Conservation (phyloP, 2,329 filamentous ascomycete genomes). For the Botrytis medusae region DNA sequence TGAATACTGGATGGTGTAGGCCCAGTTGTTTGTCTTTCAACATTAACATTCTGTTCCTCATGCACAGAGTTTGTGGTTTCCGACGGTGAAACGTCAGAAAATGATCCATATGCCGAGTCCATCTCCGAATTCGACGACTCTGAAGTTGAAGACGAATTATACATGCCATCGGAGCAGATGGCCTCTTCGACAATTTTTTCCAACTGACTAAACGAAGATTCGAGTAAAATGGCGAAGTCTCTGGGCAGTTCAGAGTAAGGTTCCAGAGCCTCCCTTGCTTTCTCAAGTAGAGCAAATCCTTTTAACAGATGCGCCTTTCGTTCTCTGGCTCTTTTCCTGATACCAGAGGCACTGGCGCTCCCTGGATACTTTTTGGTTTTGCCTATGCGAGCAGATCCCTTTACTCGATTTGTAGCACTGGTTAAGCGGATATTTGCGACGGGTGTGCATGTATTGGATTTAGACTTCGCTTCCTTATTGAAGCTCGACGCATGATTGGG, state of each 20-base stretch:
- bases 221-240: background rate
- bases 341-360: background rate
- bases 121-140: too few species aligned
- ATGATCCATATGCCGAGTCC: background rate
- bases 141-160: background rate
- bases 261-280: background rate
- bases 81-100: background rate
- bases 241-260: background rate
- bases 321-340: background rate
- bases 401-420: background rate
- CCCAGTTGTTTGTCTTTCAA: background rate
- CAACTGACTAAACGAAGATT: background rate
- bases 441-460: background rate
- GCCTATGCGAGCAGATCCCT: background rate
- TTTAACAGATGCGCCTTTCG: background rate
- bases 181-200: background rate
- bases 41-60: background rate
- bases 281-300: background rate
- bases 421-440: too few species aligned
- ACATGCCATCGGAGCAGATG: background rate
- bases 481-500: background rate
- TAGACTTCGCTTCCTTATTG: background rate
- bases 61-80: background rate
- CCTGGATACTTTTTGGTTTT: background rate
- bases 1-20: too few species aligned